Evolutionary conservation across 176 grass and related monocot genomes (phyloP), one percentile per base, ranked within the genome.

Genomic region (Juncus inflexus): DNA sequence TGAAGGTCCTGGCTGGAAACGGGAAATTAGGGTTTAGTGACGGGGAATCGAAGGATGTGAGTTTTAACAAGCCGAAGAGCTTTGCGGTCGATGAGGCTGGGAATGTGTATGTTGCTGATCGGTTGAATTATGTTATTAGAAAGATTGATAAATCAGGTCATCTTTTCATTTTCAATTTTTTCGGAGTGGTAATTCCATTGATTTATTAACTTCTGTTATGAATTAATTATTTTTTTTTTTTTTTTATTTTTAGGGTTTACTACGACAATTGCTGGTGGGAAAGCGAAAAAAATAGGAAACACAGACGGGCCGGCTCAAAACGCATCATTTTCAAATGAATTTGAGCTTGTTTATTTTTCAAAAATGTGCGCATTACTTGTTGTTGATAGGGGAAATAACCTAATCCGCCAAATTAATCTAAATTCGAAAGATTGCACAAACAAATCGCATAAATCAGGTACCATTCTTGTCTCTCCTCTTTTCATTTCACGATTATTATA

Each of bases 261-360:
- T 35, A 69, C 80, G 16, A 91, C 88, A 51, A 84, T 91, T 78
- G 88, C 80, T 65, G 76, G 88, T 81, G 88, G 74, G 0, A 60
- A 73, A 42, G 63, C 83, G 19, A 40, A 15, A 42, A 82, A 76
- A 51, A 4, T 35, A 37, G 83, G 88, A 60, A 75, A 58, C 41
- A 78, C 58, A 67, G 88, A 91, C 67, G 88, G 80, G n/a, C 70
- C 77, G 14, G 83, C 83, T 14, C 88, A 91, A 62, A 91, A 91
- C 76, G 88, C 88, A 40, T 78, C 83, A 0, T 87, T 91, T 62
- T 87, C 84, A 0, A 3, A 47, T 37, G 80, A 87, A 38, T 91
- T 87, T 73, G 84, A 87, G 80, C 69, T 91, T 35, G 74, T 69
- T n/a, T 91, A 87, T 74, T 55, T 87, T 11, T 80, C 77, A 8